phyloP scores from a whole-genome alignment of 805 yeast species.

The Teunomyces stri region DNA sequence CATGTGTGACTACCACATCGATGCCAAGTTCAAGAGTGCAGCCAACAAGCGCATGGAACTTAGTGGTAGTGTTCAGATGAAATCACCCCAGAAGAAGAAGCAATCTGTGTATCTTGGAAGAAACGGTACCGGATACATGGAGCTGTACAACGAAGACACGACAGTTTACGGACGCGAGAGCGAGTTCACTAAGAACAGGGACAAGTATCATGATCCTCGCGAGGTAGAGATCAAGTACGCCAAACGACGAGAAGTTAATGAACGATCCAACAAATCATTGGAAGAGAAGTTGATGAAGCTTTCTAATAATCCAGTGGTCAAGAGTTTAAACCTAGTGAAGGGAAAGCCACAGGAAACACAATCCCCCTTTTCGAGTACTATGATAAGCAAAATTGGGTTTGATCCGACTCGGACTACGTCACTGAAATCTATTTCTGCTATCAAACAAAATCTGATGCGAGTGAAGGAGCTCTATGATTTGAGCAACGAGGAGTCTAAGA shows the following conservation, averaged over 20 bases:
- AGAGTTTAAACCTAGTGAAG: constrained; percentile 18
- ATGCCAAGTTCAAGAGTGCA: constrained; percentile 48
- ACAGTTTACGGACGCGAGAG: constrained; percentile 18
- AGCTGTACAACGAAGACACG: constrained; percentile 22
- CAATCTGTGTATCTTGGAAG: constrained; percentile 40
- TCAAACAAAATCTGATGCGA: constrained; percentile 5
- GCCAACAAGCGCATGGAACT: constrained; percentile 75
- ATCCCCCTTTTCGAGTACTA: constrained; percentile 19
- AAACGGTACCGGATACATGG: constrained; percentile 16
- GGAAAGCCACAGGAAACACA: constrained; percentile 9
- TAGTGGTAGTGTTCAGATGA: constrained; percentile 55
- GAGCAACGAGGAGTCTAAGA: constrained; percentile 15
- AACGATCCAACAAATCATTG: constrained; percentile 31
- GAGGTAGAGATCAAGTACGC: constrained; percentile 33
- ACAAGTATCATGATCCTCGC: constrained; percentile 48
- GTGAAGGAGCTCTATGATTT: constrained; percentile 23
- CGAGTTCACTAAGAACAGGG: constrained; percentile 15
- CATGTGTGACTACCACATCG: constrained; percentile 73
- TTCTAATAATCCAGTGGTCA: constrained; percentile 17
- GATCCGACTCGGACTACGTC: constrained; percentile 42
- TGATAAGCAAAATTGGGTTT: constrained; percentile 46
- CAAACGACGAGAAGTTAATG: constrained; percentile 29
- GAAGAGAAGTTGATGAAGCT: constrained; percentile 32
- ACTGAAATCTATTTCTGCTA: background rate
- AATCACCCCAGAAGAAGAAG: constrained; percentile 48